phyloP scores from a whole-genome alignment of 75 land plant genomes.

The Larix kaempferi region DNA sequence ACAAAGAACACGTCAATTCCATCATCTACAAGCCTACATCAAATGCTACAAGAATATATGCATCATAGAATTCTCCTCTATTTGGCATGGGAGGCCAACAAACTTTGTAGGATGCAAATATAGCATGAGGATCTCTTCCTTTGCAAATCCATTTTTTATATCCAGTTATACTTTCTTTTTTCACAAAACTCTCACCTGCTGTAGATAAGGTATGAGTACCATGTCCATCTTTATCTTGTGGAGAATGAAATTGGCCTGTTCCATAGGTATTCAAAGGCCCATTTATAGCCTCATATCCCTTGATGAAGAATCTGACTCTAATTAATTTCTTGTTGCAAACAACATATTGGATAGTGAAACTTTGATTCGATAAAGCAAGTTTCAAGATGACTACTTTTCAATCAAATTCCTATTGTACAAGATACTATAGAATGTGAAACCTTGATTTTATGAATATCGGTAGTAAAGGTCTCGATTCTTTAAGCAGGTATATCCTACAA shows the following conservation, averaged over 20 bases:
- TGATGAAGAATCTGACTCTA: constrained; percentile 34
- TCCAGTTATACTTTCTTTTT: constrained; percentile 36
- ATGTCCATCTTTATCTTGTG: constrained; percentile 46
- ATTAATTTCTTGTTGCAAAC: constrained; percentile 9
- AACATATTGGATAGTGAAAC: no score
- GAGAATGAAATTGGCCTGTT: constrained; percentile 9
- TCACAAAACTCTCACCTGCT: constrained; percentile 51
- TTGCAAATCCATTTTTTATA: constrained; percentile 49
- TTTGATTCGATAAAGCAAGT: no score
- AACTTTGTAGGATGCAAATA: constrained; percentile 22
- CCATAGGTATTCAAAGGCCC: constrained; percentile 9
- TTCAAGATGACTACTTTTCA: no score
- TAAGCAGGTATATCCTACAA: no score
- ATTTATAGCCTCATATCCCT: constrained; percentile 19
- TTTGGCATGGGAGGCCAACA: constrained; percentile 18
- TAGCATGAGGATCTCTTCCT: constrained; percentile 25
- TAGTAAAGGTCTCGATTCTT: no score
- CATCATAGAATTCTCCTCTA: constrained; percentile 10
- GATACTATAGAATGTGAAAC: no score
- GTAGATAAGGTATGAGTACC: constrained; percentile 77
- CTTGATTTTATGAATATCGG: no score
- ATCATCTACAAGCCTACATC: constrained; percentile 32
- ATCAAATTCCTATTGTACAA: no score
- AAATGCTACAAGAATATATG: constrained; percentile 33
- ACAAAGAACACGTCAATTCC: constrained; percentile 38